phyloP scores from a whole-genome alignment of 1,284 basidiomycete species.

The Boletus sp. region DNA sequence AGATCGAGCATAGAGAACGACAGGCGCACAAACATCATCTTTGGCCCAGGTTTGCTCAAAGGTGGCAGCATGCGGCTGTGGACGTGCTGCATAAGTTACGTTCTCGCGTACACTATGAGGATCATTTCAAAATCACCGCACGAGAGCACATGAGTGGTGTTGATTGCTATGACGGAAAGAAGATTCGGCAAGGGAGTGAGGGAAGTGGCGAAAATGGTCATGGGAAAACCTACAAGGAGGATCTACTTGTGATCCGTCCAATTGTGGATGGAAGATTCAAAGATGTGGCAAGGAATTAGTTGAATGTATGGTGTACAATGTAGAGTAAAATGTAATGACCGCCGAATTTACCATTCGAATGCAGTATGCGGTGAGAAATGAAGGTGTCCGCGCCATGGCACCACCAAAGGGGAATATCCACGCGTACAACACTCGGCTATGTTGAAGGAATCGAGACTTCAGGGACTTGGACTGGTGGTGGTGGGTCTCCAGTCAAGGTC shows the following conservation, averaged over 20 bases:
- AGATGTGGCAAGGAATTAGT: constrained; percentile 49
- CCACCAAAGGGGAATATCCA: not conserved
- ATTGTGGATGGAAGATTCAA: constrained; percentile 70
- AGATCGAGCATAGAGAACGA: constrained; percentile 35
- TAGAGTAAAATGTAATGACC: constrained; percentile 3
- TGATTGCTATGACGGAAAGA: constrained; percentile 68
- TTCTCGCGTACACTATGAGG: constrained; percentile 53
- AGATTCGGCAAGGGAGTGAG: constrained; percentile 38
- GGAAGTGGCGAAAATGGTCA: constrained; percentile 25
- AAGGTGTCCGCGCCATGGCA: not conserved
- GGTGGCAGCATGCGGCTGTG: constrained; percentile 50
- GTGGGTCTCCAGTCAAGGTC: constrained; percentile 49
- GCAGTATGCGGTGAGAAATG: not conserved
- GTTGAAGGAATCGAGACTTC: constrained; percentile 14
- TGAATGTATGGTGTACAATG: constrained; percentile 8
- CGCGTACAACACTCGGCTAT: not conserved
- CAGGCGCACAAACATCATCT: constrained; percentile 10
- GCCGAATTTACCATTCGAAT: not conserved
- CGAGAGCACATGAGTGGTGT: constrained; percentile 78
- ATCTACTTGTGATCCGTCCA: constrained; percentile 67
- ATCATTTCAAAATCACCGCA: constrained; percentile 58
- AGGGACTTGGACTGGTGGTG: constrained; percentile 40
- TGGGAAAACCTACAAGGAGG: constrained; percentile 40
- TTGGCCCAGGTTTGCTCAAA: constrained; percentile 33
- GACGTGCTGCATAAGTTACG: constrained; percentile 48